Evolutionary conservation across 1,284 basidiomycete genomes (phyloP).

Genomic region (Leccinum glutinopallens): DNA sequence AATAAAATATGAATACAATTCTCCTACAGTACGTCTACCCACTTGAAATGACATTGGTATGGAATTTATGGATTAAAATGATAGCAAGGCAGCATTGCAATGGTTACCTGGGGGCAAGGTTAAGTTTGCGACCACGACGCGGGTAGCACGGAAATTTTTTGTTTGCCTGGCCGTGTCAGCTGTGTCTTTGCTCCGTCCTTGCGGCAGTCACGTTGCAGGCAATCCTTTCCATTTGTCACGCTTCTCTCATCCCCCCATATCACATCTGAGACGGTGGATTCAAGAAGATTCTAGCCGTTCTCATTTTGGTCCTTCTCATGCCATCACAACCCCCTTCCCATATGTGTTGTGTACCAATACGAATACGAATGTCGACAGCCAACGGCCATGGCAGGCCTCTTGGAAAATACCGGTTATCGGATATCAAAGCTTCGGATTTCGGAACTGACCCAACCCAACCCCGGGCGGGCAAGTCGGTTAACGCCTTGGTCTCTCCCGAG

Average conservation of each 20-base stretch:
- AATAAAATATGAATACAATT: too few relatives aligned
- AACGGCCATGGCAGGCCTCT: constrained; percentile 14
- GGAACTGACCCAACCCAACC: constrained; percentile 11
- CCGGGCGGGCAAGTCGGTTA: background rate
- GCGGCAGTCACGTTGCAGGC: constrained; percentile 37
- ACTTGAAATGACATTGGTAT: too few relatives aligned
- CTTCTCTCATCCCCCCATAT: constrained; percentile 11
- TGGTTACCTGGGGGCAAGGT: constrained; percentile 29
- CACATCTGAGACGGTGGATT: constrained; percentile 15
- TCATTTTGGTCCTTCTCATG: constrained; percentile 24
- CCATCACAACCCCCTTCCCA: constrained; percentile 14
- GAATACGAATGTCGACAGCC: constrained; percentile 8
- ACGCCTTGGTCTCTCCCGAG: constrained; percentile 31
- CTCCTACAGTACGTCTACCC: too few relatives aligned
- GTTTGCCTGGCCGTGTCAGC: constrained; percentile 24
- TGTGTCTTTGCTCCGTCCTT: constrained; percentile 38
- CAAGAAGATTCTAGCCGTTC: constrained; percentile 14
- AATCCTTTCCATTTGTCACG: constrained; percentile 22
- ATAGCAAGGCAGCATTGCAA: too few relatives aligned
- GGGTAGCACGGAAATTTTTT: constrained; percentile 36
- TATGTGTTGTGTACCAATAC: background rate
- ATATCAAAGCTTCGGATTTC: constrained; percentile 14
- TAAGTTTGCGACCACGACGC: constrained; percentile 32
- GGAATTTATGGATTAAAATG: too few relatives aligned
- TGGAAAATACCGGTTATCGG: constrained; percentile 24